Percentiles rank a stretch among this genome's conserved stretches.
These are phyloP conservation scores for Nemophila menziesii DNA, from an alignment of 257 asterid genomes.

Conservation along the genomic window DNA sequence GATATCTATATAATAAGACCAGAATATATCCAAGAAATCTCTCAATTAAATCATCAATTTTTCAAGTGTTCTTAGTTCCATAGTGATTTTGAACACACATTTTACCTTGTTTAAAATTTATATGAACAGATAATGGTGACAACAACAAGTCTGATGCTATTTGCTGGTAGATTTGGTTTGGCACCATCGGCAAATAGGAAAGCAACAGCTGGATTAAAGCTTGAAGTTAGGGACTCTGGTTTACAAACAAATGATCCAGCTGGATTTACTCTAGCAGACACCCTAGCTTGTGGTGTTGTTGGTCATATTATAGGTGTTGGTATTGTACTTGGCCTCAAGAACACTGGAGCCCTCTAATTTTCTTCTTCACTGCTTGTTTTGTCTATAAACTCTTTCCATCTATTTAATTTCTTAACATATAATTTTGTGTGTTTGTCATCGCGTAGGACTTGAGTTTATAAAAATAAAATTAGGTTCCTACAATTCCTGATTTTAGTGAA, in stretches of 20 bases:
- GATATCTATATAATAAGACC: too few relatives aligned
- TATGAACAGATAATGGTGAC: constrained; percentile 65
- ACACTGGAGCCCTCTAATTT: constrained; percentile 46
- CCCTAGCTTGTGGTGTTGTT: constrained; percentile 76
- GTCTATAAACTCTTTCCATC: background rate
- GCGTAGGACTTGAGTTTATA: too few relatives aligned
- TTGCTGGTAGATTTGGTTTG: constrained; percentile 86
- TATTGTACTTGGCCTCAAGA: constrained; percentile 86
- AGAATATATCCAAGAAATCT: too few relatives aligned
- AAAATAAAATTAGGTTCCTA: too few relatives aligned
- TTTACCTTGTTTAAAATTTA: too few relatives aligned
- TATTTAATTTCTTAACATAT: too few relatives aligned
- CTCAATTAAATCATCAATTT: too few relatives aligned
- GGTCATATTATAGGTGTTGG: constrained; percentile 97
- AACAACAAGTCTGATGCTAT: constrained; percentile 73
- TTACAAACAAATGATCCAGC: constrained; percentile 96
- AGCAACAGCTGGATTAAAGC: constrained; percentile 76
- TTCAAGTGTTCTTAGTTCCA: too few relatives aligned
- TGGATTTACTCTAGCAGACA: constrained; percentile 89
- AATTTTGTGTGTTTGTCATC: too few relatives aligned
- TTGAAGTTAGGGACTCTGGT: constrained; percentile 78
- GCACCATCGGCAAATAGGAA: constrained; percentile 94
- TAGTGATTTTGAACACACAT: too few relatives aligned
- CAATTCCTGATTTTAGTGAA: too few relatives aligned
- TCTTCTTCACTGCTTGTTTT: constrained; percentile 1